Evolutionary conservation across 108 stramenopile genomes (phyloP).

Genomic region (Cyclostephanos invisitatus): DNA sequence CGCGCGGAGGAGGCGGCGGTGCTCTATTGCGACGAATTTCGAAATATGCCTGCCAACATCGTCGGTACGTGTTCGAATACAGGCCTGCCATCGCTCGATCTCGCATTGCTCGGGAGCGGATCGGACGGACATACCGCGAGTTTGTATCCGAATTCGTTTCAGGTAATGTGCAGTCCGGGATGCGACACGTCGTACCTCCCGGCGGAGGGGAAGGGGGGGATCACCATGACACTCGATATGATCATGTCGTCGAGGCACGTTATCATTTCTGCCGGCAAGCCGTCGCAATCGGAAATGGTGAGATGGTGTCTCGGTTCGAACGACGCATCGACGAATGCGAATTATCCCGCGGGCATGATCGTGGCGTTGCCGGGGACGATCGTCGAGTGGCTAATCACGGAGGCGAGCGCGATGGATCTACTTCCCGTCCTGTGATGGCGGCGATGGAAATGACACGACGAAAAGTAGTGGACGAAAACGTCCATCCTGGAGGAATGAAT

Average conservation of each 20-base stretch:
- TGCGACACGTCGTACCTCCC: background rate
- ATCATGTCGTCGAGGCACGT: background rate
- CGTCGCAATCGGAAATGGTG: background rate
- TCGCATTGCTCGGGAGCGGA: too few relatives aligned
- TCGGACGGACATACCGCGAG: too few relatives aligned
- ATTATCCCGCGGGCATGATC: background rate
- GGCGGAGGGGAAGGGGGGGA: background rate
- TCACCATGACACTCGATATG: background rate
- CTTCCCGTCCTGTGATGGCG: background rate
- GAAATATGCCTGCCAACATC: background rate
- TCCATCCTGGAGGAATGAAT: too few relatives aligned
- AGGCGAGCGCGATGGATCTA: background rate
- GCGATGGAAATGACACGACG: too few relatives aligned
- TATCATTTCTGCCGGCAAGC: background rate
- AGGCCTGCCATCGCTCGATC: background rate
- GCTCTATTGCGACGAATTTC: background rate
- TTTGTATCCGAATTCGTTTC: background rate
- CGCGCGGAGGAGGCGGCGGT: background rate
- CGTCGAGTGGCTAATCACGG: background rate
- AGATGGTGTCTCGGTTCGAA: background rate
- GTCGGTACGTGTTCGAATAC: background rate
- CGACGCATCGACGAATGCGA: background rate
- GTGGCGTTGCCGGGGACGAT: background rate
- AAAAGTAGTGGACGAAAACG: too few relatives aligned
- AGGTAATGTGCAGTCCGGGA: too few relatives aligned